Conservation (phyloP, 148 eudicot genomes). For the Tetragonia tetragonoides region DNA sequence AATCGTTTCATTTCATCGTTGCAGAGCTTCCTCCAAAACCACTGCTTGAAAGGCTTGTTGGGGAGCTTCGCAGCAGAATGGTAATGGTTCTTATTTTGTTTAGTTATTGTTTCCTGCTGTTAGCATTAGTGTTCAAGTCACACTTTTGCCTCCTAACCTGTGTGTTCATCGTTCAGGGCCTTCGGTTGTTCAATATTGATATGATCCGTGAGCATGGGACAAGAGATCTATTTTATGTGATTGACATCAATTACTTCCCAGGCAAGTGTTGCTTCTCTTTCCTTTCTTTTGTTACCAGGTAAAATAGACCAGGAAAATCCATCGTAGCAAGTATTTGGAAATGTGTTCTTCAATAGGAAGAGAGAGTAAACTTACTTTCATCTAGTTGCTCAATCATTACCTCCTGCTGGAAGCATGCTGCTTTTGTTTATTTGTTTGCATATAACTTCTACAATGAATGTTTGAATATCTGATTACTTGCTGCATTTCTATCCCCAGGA, state of each 20-base stretch:
- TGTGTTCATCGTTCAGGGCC: constrained; percentile 33
- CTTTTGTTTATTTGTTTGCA: neutral
- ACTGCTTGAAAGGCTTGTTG: constrained; percentile 37
- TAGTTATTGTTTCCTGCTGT: neutral
- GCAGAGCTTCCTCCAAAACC: constrained; percentile 46
- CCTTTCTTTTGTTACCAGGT: too few species aligned
- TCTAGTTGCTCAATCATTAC: neutral
- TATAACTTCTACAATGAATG: neutral
- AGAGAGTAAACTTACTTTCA: neutral
- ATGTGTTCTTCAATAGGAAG: too few species aligned
- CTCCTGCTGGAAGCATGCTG: neutral
- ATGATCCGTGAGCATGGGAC: constrained; percentile 49
- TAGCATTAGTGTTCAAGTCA: neutral
- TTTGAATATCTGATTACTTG: neutral
- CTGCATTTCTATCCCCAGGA: neutral
- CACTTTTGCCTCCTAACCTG: neutral
- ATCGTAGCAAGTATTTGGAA: too few species aligned
- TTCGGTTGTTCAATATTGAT: constrained; percentile 48
- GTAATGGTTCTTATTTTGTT: constrained; percentile 13
- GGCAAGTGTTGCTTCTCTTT: constrained; percentile 27
- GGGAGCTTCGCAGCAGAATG: constrained; percentile 40
- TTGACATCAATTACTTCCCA: constrained; percentile 55
- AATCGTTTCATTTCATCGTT: constrained; percentile 1
- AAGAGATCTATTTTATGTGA: constrained; percentile 43
- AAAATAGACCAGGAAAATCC: too few species aligned